A percentile compares a stretch with the other conserved stretches of the same genome.
These are phyloP conservation scores for Metroxylon sagu DNA, from an alignment of 176 grass and related monocot species.

Conservation along the genomic window DNA sequence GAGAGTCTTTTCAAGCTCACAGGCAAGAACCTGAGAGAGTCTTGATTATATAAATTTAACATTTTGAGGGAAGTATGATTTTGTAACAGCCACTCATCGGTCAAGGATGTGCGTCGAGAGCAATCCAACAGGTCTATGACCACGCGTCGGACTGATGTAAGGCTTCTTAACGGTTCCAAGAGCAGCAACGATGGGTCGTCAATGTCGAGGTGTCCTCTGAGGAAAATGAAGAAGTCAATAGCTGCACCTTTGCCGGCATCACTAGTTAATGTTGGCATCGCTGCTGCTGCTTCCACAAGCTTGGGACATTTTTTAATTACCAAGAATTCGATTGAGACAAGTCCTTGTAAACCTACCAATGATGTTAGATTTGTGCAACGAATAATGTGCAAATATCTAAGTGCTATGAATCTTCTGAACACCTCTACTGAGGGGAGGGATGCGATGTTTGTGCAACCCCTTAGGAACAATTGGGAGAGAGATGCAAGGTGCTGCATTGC, in stretches of 20 bases:
- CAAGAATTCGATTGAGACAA: no score
- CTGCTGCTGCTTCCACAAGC: no score
- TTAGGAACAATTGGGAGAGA: no score
- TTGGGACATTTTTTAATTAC: no score
- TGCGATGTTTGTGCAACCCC: constrained; percentile 25
- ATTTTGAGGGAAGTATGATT: constrained; percentile 1
- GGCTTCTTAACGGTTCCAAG: no score
- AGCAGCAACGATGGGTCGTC: no score
- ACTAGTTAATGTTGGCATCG: no score
- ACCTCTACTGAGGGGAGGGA: constrained; percentile 24
- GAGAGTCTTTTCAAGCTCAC: not conserved
- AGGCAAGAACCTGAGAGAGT: constrained; percentile 5
- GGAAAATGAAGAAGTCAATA: no score
- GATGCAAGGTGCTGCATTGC: constrained; percentile 32
- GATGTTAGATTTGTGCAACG: constrained; percentile 39
- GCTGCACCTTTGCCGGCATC: no score
- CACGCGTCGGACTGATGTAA: no score
- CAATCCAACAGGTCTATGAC: no score
- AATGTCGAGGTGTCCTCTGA: no score
- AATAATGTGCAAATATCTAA: not conserved
- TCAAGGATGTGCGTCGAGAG: not conserved
- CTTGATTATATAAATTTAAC: not conserved
- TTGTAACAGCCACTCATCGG: constrained; percentile 18
- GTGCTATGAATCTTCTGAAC: constrained; percentile 22
- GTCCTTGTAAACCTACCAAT: constrained; percentile 25